These are phyloP conservation scores for Marchantia paleacea DNA, from an alignment of 225 moss, liverwort and hornwort species.

Conservation along the genomic window DNA sequence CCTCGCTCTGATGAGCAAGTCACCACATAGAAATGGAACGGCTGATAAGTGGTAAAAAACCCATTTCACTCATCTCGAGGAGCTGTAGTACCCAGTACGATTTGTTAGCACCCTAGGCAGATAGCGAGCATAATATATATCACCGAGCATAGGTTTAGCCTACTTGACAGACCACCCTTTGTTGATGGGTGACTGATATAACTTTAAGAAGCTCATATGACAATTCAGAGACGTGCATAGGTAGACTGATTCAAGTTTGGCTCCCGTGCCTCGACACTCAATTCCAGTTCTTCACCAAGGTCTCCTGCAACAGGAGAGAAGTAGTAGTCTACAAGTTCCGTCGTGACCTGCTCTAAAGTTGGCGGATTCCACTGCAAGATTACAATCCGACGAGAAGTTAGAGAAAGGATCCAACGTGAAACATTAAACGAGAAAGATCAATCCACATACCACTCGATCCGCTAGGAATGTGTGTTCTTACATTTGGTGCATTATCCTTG, in stretches of 20 bases:
- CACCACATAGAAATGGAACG: no score
- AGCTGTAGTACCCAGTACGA: no score
- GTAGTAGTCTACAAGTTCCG: slow-evolving; percentile 62
- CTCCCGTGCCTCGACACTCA: slow-evolving; percentile 76
- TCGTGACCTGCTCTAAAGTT: slow-evolving; percentile 59
- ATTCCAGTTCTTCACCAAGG: slow-evolving; percentile 52
- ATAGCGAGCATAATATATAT: no score
- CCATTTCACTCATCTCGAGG: no score
- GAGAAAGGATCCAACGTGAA: background rate
- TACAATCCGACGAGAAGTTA: background rate
- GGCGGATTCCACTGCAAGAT: slow-evolving; percentile 79
- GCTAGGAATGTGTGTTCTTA: slow-evolving; percentile 4
- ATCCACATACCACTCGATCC: background rate
- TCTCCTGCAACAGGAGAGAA: slow-evolving; percentile 68
- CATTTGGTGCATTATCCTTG: slow-evolving; percentile 87
- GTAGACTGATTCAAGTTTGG: slow-evolving; percentile 11
- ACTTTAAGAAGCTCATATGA: no score
- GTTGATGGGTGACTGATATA: no score
- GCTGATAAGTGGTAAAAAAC: no score
- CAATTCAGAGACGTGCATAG: slow-evolving; percentile 16
- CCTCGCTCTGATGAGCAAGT: no score
- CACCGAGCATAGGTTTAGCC: no score
- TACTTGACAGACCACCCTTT: no score
- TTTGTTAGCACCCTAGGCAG: no score
- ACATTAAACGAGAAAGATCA: background rate